Conservation (phyloP, 2,329 filamentous ascomycete genomes). For the Torrubiella hemipterigena region DNA sequence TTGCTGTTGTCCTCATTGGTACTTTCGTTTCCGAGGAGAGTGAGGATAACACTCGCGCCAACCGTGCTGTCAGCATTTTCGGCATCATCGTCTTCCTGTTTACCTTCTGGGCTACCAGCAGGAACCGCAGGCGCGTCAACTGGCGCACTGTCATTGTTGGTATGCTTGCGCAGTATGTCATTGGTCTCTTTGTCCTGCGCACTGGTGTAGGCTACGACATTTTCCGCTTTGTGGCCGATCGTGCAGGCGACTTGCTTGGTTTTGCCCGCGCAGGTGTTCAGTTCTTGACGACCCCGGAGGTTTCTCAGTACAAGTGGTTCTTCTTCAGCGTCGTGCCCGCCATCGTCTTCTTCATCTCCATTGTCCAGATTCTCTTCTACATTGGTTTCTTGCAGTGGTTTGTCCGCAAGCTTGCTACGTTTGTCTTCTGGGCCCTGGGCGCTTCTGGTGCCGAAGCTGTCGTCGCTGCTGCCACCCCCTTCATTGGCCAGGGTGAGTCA, state of each 20-base stretch:
- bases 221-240: conserved; percentile 73
- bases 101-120: conserved; percentile 58
- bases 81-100: conserved; percentile 62
- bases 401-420: conserved; percentile 71
- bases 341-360: conserved; percentile 90
- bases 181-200: conserved; percentile 78
- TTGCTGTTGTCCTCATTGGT: conserved; percentile 66
- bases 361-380: conserved; percentile 82
- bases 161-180: conserved; percentile 78
- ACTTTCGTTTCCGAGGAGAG: conserved; percentile 62
- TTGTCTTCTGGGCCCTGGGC: conserved; percentile 83
- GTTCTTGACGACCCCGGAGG: conserved; percentile 46
- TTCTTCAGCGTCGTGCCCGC: conserved; percentile 70
- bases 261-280: conserved; percentile 62
- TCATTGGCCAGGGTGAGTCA: conserved; percentile 89
- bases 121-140: conserved; percentile 48
- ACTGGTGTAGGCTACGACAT: conserved; percentile 77
- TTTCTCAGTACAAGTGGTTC: conserved; percentile 50
- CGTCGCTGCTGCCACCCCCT: conserved; percentile 82
- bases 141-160: conserved; percentile 81
- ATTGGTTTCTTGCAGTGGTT: conserved; percentile 79
- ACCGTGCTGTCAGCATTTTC: conserved; percentile 71
- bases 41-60: conserved; percentile 64
- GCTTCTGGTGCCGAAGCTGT: conserved; percentile 91
- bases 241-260: conserved; percentile 62